Conservation (phyloP, 2,329 filamentous ascomycete species). For the Nothopassalora personata region DNA sequence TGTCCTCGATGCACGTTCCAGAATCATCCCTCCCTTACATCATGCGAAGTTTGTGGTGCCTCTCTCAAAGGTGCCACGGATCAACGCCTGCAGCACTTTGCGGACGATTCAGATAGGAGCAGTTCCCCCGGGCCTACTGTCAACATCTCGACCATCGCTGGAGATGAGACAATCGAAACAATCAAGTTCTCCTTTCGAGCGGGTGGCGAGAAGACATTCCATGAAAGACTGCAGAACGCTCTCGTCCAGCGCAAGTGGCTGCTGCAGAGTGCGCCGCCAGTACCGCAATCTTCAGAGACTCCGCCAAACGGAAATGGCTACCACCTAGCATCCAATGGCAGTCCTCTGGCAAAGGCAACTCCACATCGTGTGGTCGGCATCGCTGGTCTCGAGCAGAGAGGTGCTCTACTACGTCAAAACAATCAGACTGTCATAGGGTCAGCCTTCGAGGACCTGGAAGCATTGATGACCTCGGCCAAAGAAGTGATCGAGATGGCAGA, state of each 20-base stretch:
- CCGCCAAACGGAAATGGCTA: conserved; percentile 23
- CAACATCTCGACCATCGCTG: conserved; percentile 36
- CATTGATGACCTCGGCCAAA: conserved; percentile 94
- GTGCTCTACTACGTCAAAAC: conserved; percentile 78
- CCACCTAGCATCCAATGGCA: conserved; percentile 44
- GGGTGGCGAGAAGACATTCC: conserved; percentile 84
- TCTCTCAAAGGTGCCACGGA: conserved; percentile 52
- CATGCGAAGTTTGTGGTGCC: conserved; percentile 88
- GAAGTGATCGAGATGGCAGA: conserved; percentile 92
- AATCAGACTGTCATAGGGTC: conserved; percentile 89
- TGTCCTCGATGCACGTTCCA: conserved; percentile 91
- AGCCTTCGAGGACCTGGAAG: conserved; percentile 93
- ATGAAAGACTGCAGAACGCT: conserved; percentile 79
- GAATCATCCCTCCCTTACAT: conserved; percentile 79
- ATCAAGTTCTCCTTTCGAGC: conserved; percentile 89
- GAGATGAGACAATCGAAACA: conserved; percentile 61
- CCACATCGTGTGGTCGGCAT: conserved; percentile 70
- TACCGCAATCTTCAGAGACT: conserved; percentile 57
- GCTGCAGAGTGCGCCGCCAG: conserved; percentile 78
- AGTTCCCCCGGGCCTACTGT: conserved; percentile 76
- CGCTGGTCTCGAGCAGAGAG: conserved; percentile 81
- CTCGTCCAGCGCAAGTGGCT: conserved; percentile 95
- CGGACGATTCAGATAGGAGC: conserved; percentile 41
- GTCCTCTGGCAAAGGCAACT: conserved; percentile 20
- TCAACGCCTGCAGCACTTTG: conserved; percentile 36